Evolutionary conservation across 352 stramenopile species (phyloP), one percentile per base, ranked within the genome.

Genomic region (Phytopythium mirpurense): DNA sequence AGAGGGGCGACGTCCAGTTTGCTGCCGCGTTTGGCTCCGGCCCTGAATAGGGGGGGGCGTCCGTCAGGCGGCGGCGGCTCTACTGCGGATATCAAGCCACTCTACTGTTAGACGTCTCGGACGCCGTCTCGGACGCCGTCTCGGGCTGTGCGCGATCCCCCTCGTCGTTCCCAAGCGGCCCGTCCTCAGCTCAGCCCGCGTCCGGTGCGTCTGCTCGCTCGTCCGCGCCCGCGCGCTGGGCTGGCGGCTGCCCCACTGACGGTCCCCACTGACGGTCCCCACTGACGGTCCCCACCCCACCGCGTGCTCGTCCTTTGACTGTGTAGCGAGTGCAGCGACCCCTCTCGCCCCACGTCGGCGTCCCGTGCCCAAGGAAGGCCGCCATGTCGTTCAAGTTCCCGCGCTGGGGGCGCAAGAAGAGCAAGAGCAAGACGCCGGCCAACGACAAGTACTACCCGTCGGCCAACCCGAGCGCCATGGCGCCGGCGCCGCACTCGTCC

Each of bases 361-460:
- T 40, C 41, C 34, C 5, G 26, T 46, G 43, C 18, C 14, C 21
- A 18, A 7, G 23, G 31, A 15, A 27, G 24, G 10, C 19, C 41
- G 42, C 27, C 51, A 88, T 90, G 77, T 79, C 71, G 54, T 88
- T 91, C 54, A 68, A 67, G 21, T 91, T 91, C 55, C 75, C 72
- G 55, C 69, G 74, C 52, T 91, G 76, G 66, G 72, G 74, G 24
- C 78, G 81, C 51, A 89, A 87, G 57, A 91, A 91, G 72, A 85
- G 63, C 45, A 82, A 75, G 51, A 62, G 54, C 56, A 83, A 83
- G 58, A 37, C 61, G 50, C 26, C 57, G 8, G 47, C 35, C 8
- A 54, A 56, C 43, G 71, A 74, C 74, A 86, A 86, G 46, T 78
- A 75, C 47, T 60, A 74, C 42, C 55, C 59, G 51, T 32, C 36